These are phyloP conservation scores for Curvularia sp. DNA, from an alignment of 2,329 filamentous ascomycete species.

Conservation along the genomic window DNA sequence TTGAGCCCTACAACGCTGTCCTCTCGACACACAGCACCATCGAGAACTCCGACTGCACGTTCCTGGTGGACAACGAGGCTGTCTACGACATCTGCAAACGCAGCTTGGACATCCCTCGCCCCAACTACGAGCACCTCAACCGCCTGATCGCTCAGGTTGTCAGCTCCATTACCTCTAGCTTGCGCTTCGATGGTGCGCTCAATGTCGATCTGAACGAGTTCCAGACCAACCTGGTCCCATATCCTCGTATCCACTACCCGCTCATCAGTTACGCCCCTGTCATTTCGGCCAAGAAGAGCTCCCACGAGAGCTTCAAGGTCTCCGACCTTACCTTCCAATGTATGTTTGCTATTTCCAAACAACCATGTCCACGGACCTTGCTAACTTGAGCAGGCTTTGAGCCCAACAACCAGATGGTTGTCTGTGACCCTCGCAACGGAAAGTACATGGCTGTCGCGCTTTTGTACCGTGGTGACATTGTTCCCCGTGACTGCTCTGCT, in stretches of 20 bases:
- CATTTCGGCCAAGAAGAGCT: conserved; percentile 75
- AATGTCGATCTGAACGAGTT: conserved; percentile 80
- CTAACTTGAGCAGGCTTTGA: conserved; percentile 67
- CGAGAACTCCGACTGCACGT: conserved; percentile 81
- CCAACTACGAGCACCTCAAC: conserved; percentile 75
- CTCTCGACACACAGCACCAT: conserved; percentile 78
- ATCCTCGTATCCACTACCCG: conserved; percentile 77
- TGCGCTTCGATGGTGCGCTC: conserved; percentile 75
- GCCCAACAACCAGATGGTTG: conserved; percentile 81
- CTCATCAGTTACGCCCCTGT: conserved; percentile 76
- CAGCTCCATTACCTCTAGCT: conserved; percentile 75
- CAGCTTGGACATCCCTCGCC: conserved; percentile 73
- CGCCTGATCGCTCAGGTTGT: conserved; percentile 76
- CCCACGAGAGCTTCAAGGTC: conserved; percentile 88
- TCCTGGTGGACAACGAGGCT: conserved; percentile 77
- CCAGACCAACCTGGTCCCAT: conserved; percentile 78
- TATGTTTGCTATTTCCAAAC: conserved; percentile 42
- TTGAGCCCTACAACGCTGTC: conserved; percentile 78
- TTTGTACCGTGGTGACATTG: conserved; percentile 74
- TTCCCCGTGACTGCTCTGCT: conserved; percentile 72
- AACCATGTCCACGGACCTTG: conserved; percentile 9
- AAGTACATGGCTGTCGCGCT: conserved; percentile 80
- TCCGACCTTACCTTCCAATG: conserved; percentile 78
- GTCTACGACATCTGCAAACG: conserved; percentile 78
- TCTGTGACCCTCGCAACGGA: conserved; percentile 75